Evolutionary conservation across 129 eudicot species (phyloP), one percentile per base, ranked within the genome.

Genomic region (Escallonia rubra): DNA sequence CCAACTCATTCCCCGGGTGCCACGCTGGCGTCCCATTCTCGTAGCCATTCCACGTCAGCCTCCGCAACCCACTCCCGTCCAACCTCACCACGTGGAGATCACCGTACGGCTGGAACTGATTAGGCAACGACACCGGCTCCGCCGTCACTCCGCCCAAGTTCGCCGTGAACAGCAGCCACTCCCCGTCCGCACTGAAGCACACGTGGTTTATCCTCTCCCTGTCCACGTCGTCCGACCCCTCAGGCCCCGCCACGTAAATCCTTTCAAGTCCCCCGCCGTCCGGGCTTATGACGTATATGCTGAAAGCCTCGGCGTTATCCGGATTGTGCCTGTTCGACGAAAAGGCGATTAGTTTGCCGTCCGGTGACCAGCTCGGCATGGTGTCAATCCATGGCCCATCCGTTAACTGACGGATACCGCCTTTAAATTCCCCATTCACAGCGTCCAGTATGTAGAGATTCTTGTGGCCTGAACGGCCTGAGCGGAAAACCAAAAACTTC

Each of bases 11-110:
- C 3, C 72, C 69, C 12, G 81, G 72, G 64, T 78, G 75, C 96
- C 96, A 92, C n/a, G 95, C 67, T n/a, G 96, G 95, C 11, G 96
- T 87, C 34, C 98, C 98, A 4, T 92, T 92, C 76, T 92, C 98
- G 42, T 92, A 92, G 34, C 81, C 95, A 43, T 80, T 86, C 79
- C 87, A 86, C 48, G 96, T 92, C 83, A 92, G 74, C 76, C 98
- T 69, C 69, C 56, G 68, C 78, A 86, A 64, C 9, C 72, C 90
- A 52, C 82, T 88, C 40, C 96, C 96, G 66, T 92, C 96, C 83
- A 88, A 55, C 70, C 72, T 82, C 70, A 60, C 79, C 63, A 78
- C 47, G 42, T 61, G 63, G 63, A 92, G 62, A 6, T 92, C 96
- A 11, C 98, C 98, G 41, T 92, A 92, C 9, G 96, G 96, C 73